These are phyloP conservation scores for Neurospora sp. DNA, from an alignment of 495 filamentous ascomycete species.

Conservation along the genomic window DNA sequence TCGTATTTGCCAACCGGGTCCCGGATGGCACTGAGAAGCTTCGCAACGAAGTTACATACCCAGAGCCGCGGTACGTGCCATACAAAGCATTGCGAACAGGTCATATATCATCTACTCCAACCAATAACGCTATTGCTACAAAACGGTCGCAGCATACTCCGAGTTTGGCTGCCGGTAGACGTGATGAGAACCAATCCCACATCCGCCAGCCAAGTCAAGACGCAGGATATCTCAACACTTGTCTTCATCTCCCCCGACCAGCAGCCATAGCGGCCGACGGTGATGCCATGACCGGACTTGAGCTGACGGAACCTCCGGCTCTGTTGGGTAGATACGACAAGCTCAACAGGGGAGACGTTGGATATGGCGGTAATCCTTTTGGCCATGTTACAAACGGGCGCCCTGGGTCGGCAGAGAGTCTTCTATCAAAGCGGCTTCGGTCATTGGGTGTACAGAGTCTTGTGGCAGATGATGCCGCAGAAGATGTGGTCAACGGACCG, in stretches of 20 bases:
- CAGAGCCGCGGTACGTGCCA: slow-evolving; percentile 75
- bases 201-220: neutral
- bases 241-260: neutral
- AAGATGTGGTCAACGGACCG: neutral
- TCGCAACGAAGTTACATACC: slow-evolving; percentile 80
- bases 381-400: slow-evolving; percentile 9
- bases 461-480: neutral
- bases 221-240: neutral
- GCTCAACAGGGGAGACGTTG: slow-evolving; percentile 54
- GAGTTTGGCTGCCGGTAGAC: neutral
- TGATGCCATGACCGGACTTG: slow-evolving; percentile 13
- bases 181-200: neutral
- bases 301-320: slow-evolving; percentile 8
- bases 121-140: neutral
- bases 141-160: neutral
- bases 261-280: neutral
- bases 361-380: slow-evolving; percentile 56
- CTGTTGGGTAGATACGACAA: slow-evolving; percentile 60
- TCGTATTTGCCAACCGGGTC: slow-evolving; percentile 96
- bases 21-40: slow-evolving; percentile 94
- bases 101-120: neutral
- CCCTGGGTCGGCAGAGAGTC: slow-evolving; percentile 24
- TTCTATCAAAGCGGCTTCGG: slow-evolving; percentile 36
- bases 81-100: slow-evolving; percentile 57
- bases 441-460: slow-evolving; percentile 25